Conservation (phyloP, 75 land plant species). For the Pinus tabuliformis region DNA sequence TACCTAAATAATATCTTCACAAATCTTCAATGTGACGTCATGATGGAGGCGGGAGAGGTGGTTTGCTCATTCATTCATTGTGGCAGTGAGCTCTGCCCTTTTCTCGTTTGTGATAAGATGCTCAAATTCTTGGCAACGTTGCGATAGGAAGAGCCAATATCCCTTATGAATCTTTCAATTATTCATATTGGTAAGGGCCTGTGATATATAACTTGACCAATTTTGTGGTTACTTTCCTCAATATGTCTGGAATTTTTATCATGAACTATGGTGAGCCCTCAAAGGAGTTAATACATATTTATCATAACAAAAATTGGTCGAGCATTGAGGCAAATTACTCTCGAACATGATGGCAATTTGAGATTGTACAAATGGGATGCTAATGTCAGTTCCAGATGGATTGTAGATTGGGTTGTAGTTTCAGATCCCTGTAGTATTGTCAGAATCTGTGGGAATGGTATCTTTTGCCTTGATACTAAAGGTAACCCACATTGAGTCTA, state of each 20-base stretch:
- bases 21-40: no score
- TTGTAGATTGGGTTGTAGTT: slow-evolving; percentile 51
- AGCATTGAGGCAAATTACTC: slow-evolving; percentile 12
- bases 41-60: no score
- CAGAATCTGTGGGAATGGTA: slow-evolving; percentile 55
- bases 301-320: slow-evolving; percentile 40
- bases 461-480: slow-evolving; percentile 40
- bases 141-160: slow-evolving; percentile 9
- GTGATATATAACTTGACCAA: slow-evolving; percentile 35
- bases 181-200: slow-evolving; percentile 45
- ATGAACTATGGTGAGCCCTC: slow-evolving; percentile 34
- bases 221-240: slow-evolving; percentile 26
- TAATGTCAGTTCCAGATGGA: slow-evolving; percentile 41
- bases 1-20: no score
- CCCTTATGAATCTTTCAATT: slow-evolving; percentile 23
- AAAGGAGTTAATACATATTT: slow-evolving; percentile 25
- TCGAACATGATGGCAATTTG: slow-evolving; percentile 31
- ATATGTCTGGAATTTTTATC: slow-evolving; percentile 37
- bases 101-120: no score
- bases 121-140: no score
- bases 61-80: no score
- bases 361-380: slow-evolving; percentile 46
- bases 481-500: slow-evolving; percentile 28
- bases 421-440: slow-evolving; percentile 50
- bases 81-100: no score